Evolutionary conservation across 148 eudicot genomes (phyloP), one percentile per base, ranked within the genome.

Genomic region (Arctostaphylos glauca): DNA sequence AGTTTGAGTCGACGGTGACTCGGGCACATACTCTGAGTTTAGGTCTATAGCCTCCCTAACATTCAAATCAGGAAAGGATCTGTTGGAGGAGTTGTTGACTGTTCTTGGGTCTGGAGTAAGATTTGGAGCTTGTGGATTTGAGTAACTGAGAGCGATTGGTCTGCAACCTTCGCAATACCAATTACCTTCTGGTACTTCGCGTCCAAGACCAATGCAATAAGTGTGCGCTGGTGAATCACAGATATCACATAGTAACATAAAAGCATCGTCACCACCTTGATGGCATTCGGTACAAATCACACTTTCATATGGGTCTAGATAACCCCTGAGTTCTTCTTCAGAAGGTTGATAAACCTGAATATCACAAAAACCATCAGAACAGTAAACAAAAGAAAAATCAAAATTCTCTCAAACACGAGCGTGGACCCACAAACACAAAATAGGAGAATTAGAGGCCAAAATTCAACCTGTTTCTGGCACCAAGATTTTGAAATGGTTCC

Each of bases 161-260:
- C 97, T 86, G 80, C 99, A 96, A 85, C 94, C 96, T 74, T 94
- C 97, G 84, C 99, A 96, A 85, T 94, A 96, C 99, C 99, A 96
- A 76, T 92, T 94, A 73, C 98, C 98, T 81, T 89, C 97, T 46
- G 99, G 99, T 50, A 96, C 99, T 83, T 89, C 97, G 4, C 76
- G 90, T 52, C 95, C 97, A 46, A 96, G 94, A 83, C 99, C 99
- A 77, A 96, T 94, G 84, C 99, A 96, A 50, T 89, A 96, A 48
- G 99, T 94, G 88, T 96, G 99, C 41, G 99, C 97, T 82, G 99
- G 97, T 80, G 99, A 96, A 86, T 96, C 97, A 85, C 99, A 96
- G 66, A 94, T 78, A 88, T 96, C 99, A 60, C 99, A 96, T 0
- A 96, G 94, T 74, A 96, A 83, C 98, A 96, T 96, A 68, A 91